Percentiles rank a stretch among this genome's conserved stretches.
Evolutionary conservation across 768 basidiomycete species (phyloP).

Genomic region (Tubosaeta sp.): DNA sequence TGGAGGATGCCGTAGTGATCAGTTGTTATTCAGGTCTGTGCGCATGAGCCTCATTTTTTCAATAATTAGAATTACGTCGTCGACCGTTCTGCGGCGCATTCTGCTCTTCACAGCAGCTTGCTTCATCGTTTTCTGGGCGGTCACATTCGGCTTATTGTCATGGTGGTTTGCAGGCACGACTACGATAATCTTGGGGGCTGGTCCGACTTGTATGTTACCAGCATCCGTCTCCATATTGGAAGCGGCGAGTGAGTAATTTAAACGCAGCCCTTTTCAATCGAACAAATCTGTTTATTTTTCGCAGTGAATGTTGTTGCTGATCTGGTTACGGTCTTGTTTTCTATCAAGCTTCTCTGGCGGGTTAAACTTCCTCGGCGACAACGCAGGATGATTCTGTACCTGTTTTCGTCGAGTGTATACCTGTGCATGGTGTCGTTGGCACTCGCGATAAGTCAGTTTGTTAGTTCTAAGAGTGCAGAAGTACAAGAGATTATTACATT

Average conservation of each 20-base stretch:
- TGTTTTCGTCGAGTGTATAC: constrained; percentile 11
- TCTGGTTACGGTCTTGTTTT: background rate
- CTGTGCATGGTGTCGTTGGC: constrained; percentile 3
- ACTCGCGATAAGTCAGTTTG: background rate
- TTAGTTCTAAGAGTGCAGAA: background rate
- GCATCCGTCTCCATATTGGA: background rate
- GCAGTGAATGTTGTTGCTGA: constrained; percentile 8
- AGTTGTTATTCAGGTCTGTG: constrained; percentile 10
- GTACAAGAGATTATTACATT: background rate
- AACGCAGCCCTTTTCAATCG: no score
- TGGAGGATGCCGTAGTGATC: background rate
- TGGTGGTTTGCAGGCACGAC: constrained; percentile 4
- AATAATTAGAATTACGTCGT: constrained; percentile 5
- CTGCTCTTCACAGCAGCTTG: background rate
- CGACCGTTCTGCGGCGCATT: background rate
- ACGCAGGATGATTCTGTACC: constrained; percentile 12
- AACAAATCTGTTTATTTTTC: background rate
- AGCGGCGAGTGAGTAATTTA: constrained; percentile 1
- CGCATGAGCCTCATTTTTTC: constrained; percentile 17
- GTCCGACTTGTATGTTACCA: background rate
- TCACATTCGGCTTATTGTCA: background rate
- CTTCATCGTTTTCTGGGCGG: constrained; percentile 7
- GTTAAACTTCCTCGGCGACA: constrained; percentile 13
- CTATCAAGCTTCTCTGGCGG: constrained; percentile 15
- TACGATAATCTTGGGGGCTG: background rate